Evolutionary conservation across 768 basidiomycete species (phyloP), one percentile per base, ranked within the genome.

Genomic region (Tremella yokohamensis): DNA sequence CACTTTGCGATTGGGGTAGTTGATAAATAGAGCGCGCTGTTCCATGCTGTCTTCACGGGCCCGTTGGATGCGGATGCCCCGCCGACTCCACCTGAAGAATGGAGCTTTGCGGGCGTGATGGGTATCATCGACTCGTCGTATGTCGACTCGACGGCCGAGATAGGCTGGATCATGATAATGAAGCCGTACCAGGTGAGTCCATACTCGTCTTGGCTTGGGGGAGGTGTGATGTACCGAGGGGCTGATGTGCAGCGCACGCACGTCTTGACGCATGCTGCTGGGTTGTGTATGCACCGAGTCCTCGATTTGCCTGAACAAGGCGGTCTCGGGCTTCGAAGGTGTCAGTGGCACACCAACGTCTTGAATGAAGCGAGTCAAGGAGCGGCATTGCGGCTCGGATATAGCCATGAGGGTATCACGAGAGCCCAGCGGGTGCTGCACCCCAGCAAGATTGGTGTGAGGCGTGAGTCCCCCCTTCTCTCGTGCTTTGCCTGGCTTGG

Each of bases 261-360:
- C 57, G 71, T 73, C 20, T 52, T 62, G 34, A 68, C 71, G 8
- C 71, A 73, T 50, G 60, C 69, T 24, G 57, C 64, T 15, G 68
- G 64, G 1, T 52, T 68, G n/a, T 18, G 64, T 9, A 57, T 70
- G 48, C 69, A 70, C 40, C 66, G 68, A 34, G 56, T 56, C 25
- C 52, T 68, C 8, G 66, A 68, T 44, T 45, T 52, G 47, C 58
- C 61, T 9, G 40, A 29, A 13, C 24, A 55, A 34, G 66, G 66
- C 20, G 66, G 66, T 1, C 50, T 65, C 6, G 69, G 68, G 0
- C 42, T 68, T 16, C 44, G 69, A 12, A 40, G 71, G 15, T 59
- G 60, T 40, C 71, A 73, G 51, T 73, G 71, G 71, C 50, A 57
- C 49, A 64, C 69, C 8, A 68, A 60, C 3, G 52, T 63, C 3